Conservation (phyloP, 345 rosid species). For the Corchorus capsularis region DNA sequence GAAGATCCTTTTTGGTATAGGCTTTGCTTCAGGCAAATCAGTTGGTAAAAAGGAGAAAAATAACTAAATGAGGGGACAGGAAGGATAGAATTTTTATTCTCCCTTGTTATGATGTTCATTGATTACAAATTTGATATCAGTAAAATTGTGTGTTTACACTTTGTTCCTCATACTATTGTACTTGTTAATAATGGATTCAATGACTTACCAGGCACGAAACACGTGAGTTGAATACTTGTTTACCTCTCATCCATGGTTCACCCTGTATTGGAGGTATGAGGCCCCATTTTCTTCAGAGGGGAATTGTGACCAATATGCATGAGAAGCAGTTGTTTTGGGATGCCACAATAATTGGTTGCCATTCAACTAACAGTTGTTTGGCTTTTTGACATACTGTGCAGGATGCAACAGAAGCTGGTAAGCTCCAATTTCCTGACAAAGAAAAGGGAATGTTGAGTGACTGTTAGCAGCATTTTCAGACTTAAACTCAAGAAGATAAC, state of each 20-base stretch:
- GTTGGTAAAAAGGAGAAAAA: background rate
- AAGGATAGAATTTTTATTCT: background rate
- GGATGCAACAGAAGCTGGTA: too few species aligned
- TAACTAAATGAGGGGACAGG: background rate
- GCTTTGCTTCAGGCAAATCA: background rate
- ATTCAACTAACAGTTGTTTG: too few species aligned
- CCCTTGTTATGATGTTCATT: background rate
- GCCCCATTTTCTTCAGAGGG: too few species aligned
- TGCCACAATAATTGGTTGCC: too few species aligned
- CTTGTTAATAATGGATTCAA: slow-evolving; percentile 22
- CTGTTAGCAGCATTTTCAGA: too few species aligned
- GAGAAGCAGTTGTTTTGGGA: too few species aligned
- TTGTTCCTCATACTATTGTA: slow-evolving; percentile 11
- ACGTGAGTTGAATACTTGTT: slow-evolving; percentile 56
- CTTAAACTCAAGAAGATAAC: too few species aligned
- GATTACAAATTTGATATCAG: background rate
- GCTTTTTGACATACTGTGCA: too few species aligned
- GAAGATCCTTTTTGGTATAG: background rate
- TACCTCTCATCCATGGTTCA: slow-evolving; percentile 2
- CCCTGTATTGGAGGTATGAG: slow-evolving; percentile 15
- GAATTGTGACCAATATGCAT: too few species aligned
- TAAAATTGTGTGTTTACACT: background rate
- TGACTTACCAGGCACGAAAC: slow-evolving; percentile 91
- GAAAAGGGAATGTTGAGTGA: too few species aligned
- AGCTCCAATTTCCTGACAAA: too few species aligned